phyloP scores from a whole-genome alignment of 306 rosid genomes.

The Potentilla sterilis region DNA sequence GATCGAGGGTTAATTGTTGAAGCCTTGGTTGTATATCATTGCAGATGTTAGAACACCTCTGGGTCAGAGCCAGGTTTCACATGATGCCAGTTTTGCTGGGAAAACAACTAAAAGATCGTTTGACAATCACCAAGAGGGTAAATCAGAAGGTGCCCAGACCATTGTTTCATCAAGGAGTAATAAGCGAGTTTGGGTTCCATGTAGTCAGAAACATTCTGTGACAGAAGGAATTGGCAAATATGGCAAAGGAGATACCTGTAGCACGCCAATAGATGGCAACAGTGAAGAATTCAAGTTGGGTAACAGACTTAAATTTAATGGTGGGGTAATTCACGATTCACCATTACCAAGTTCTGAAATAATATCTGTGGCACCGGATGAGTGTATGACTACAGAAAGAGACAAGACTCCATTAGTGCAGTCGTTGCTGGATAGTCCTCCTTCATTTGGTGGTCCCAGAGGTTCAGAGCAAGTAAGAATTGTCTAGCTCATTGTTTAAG shows the following conservation, averaged over 20 bases:
- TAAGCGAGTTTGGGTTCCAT: slow-evolving; percentile 18
- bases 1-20: neutral
- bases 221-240: slow-evolving; percentile 33
- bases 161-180: slow-evolving; percentile 13
- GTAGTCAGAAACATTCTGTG: slow-evolving; percentile 17
- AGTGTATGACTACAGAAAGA: slow-evolving; percentile 34
- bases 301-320: neutral
- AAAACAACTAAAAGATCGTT: slow-evolving; percentile 15
- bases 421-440: slow-evolving; percentile 55
- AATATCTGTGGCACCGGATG: slow-evolving; percentile 27
- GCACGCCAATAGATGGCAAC: slow-evolving; percentile 21
- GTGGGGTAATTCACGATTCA: slow-evolving; percentile 19
- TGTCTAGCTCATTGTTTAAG: neutral
- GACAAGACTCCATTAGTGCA: slow-evolving; percentile 46
- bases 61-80: slow-evolving; percentile 30
- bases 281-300: slow-evolving; percentile 27
- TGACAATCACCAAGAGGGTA: slow-evolving; percentile 17
- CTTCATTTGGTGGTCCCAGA: slow-evolving; percentile 60
- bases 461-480: slow-evolving; percentile 61
- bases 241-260: slow-evolving; percentile 23
- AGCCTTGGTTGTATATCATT: neutral
- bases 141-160: slow-evolving; percentile 24
- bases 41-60: slow-evolving; percentile 43
- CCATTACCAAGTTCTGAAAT: slow-evolving; percentile 20
- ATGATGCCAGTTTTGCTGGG: slow-evolving; percentile 18